Percentiles rank a stretch among this genome's conserved stretches.
These are phyloP conservation scores for Mycena rebaudengoi DNA, from an alignment of 768 basidiomycete species.

Conservation along the genomic window DNA sequence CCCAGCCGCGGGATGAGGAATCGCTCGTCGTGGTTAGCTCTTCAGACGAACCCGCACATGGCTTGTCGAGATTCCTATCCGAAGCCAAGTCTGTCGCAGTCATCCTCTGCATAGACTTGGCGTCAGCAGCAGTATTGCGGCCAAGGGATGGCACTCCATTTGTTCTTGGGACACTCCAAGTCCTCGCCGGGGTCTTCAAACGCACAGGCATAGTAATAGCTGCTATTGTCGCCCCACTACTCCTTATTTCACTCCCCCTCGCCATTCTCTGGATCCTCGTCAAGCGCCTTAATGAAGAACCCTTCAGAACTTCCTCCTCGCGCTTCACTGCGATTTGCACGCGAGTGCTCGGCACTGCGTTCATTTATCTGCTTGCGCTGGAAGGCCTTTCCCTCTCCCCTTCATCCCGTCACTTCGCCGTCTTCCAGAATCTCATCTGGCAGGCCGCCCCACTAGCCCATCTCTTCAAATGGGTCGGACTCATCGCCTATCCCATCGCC, in stretches of 20 bases:
- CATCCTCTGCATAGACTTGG: too few species aligned
- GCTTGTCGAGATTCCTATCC: too few species aligned
- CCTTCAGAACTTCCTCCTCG: not conserved
- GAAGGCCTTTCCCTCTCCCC: not conserved
- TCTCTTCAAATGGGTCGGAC: not conserved
- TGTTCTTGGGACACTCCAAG: too few species aligned
- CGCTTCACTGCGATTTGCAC: not conserved
- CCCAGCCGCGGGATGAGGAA: too few species aligned
- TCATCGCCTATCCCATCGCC: too few species aligned
- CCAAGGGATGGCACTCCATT: too few species aligned
- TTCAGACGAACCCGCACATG: too few species aligned
- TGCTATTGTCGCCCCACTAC: not conserved
- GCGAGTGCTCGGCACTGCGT: not conserved
- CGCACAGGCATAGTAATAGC: not conserved
- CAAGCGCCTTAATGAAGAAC: slow-evolving; percentile 4
- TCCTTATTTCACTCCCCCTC: slow-evolving; percentile 2
- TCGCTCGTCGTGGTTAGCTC: too few species aligned
- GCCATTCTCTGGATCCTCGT: not conserved
- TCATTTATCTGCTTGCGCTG: not conserved
- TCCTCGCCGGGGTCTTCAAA: too few species aligned
- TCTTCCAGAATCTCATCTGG: not conserved
- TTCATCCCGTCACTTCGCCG: too few species aligned
- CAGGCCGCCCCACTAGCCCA: not conserved
- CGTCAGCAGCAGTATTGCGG: too few species aligned
- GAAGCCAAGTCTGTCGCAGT: too few species aligned